Evolutionary conservation across 2,329 filamentous ascomycete genomes (phyloP).

Genomic region (Alternaria dauci): DNA sequence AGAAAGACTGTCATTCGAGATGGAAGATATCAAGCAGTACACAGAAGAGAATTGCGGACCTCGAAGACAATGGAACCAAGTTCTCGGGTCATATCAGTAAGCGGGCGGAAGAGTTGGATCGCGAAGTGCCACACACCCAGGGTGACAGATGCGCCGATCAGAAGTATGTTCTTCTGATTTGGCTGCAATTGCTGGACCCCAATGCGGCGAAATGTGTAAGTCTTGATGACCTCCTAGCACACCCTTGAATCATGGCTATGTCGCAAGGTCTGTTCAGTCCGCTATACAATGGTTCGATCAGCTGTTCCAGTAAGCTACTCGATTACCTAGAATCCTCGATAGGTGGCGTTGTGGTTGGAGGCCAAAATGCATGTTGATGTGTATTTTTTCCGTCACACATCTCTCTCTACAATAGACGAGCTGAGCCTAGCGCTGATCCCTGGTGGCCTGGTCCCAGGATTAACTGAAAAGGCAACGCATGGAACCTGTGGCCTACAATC

Average conservation of each 20-base stretch:
- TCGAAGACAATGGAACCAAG: slow-evolving; percentile 81
- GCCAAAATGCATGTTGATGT: background rate
- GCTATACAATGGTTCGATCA: slow-evolving; percentile 8
- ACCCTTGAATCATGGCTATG: slow-evolving; percentile 92
- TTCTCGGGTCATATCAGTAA: slow-evolving; percentile 85
- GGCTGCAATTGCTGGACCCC: slow-evolving; percentile 49
- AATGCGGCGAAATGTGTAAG: slow-evolving; percentile 89
- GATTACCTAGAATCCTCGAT: background rate
- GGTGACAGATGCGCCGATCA: background rate
- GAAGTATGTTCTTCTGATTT: background rate
- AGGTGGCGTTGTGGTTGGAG: background rate
- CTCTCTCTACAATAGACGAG: background rate
- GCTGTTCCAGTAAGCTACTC: slow-evolving; percentile 5
- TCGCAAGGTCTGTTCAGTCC: slow-evolving; percentile 5
- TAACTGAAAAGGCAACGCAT: background rate
- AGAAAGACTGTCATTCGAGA: slow-evolving; percentile 92
- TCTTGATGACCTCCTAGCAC: slow-evolving; percentile 81
- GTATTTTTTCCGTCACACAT: background rate
- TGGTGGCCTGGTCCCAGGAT: background rate
- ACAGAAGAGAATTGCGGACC: slow-evolving; percentile 74
- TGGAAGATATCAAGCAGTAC: slow-evolving; percentile 82
- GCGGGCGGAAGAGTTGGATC: slow-evolving; percentile 84
- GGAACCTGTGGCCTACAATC: background rate
- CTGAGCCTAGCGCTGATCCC: background rate
- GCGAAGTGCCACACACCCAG: slow-evolving; percentile 18